Base-by-base conservation (phyloP, 345 rosid species). In the Viola odorata region DNA sequence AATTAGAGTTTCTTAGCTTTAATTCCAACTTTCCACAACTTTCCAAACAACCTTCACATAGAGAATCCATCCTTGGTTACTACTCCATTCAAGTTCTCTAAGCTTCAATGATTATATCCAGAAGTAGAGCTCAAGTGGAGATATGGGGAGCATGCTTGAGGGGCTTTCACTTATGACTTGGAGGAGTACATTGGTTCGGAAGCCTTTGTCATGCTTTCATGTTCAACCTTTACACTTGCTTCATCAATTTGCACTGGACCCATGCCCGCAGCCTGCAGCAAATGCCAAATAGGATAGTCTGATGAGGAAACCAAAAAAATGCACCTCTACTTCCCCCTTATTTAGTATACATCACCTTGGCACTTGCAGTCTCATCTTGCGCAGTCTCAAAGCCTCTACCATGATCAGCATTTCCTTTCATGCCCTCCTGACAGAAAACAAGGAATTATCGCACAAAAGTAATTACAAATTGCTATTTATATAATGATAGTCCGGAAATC, bases 231-330 rank as follows among this genome's bases (percentile, higher is more conserved):
- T 71, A 83, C 72, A 64, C 67, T 68, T 63, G 84, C 68, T 56
- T 83, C 98, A 68, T 85, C 95, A 44, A 82, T 71, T 56, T 78
- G 73, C 87, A 85, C 78, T 6, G 88, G 65, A 64, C 68, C 75
- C 37, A 59, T 55, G 59, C 81, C 89, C 45, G 60, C 39, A 54
- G 66, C 80, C 96, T 91, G 87, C 74, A 75, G 69, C 36, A 14
- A 57, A 37, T 37, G 53, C 9, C 32, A 69, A 36, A 57, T 39
- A 56, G 38, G 37, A 53, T 13, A 37, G 3, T 32, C n/a, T 47
- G 11, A 10, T 17, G 32, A 36, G 7, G 1, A 53, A 37, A 32
- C 41, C 8, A 37, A 36, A 37, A 12, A 37, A 7, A 36, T n/a
- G 13, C 23, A 5, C 37, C 13, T 40, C 15, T 53, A 11, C 12